phyloP scores from a whole-genome alignment of 2,329 filamentous ascomycete species.

The Didymella lethalis region DNA sequence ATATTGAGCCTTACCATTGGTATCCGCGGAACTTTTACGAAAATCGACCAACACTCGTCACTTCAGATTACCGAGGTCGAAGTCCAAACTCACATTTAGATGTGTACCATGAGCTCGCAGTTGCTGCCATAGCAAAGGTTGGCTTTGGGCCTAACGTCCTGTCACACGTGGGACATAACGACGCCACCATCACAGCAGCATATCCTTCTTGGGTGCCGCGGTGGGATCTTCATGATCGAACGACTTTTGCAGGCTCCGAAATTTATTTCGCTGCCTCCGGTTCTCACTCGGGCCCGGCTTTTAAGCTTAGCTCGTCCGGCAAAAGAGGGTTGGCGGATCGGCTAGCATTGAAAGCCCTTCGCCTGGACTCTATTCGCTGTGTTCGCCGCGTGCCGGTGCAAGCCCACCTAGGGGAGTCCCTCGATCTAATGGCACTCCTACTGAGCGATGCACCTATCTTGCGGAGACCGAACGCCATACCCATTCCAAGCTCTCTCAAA shows the following conservation, averaged over 20 bases:
- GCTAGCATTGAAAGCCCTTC: not conserved
- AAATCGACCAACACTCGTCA: not conserved
- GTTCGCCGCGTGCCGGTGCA: not conserved
- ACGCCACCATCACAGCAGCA: not conserved
- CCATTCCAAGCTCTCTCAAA: not conserved
- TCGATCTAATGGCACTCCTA: not conserved
- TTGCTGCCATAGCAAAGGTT: not conserved
- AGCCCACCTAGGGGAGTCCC: not conserved
- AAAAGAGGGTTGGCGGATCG: not conserved
- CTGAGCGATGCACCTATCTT: slow-evolving; percentile 3
- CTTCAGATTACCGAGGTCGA: slow-evolving; percentile 8
- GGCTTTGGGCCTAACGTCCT: slow-evolving; percentile 1
- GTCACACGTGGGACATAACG: not conserved
- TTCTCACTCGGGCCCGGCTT: not conserved
- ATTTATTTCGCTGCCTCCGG: not conserved
- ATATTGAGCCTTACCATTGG: slow-evolving; percentile 13
- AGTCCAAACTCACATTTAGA: not conserved
- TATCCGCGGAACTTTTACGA: slow-evolving; percentile 11
- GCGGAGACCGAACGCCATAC: not conserved
- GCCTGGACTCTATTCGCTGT: not conserved
- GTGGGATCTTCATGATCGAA: slow-evolving; percentile 2
- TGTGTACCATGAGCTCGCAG: slow-evolving; percentile 1
- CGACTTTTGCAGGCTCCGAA: not conserved
- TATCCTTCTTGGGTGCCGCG: slow-evolving; percentile 10
- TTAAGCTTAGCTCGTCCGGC: not conserved